phyloP scores from a whole-genome alignment of 345 rosid species.

The Ceriops zippeliana region DNA sequence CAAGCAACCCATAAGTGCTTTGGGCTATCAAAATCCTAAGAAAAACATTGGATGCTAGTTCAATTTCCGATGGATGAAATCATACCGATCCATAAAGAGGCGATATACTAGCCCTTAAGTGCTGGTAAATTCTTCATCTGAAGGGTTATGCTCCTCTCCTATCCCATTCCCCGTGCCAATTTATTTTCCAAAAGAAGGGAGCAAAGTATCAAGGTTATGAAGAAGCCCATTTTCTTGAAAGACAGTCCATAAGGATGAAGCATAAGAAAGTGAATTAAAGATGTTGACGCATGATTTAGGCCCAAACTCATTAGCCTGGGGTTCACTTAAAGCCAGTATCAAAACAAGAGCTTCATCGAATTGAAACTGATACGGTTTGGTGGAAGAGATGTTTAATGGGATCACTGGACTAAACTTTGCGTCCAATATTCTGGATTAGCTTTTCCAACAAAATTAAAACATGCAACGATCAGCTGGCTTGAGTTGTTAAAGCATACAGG shows the following conservation, averaged over 20 bases:
- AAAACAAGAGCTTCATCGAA: constrained; percentile 43
- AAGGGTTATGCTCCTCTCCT: constrained; percentile 25
- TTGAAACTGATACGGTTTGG: constrained; percentile 30
- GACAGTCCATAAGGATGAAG: constrained; percentile 27
- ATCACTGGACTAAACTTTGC: constrained; percentile 30
- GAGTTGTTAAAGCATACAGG: constrained; percentile 36
- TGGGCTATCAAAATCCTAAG: constrained; percentile 46
- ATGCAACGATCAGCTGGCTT: constrained; percentile 30
- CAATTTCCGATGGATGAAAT: constrained; percentile 45
- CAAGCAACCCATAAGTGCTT: constrained; percentile 52
- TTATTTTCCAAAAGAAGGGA: constrained; percentile 19
- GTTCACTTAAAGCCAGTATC: constrained; percentile 42
- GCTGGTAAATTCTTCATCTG: constrained; percentile 30
- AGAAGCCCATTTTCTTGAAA: too few relatives aligned
- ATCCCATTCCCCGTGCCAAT: constrained; percentile 28
- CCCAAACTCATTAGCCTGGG: constrained; percentile 24
- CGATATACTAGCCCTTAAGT: constrained; percentile 35
- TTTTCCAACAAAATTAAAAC: constrained; percentile 43
- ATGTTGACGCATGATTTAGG: constrained; percentile 30
- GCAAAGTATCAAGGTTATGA: too few relatives aligned
- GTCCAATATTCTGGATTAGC: constrained; percentile 39
- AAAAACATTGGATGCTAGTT: constrained; percentile 45
- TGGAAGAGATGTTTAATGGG: constrained; percentile 36
- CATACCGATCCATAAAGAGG: constrained; percentile 53
- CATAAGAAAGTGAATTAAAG: constrained; percentile 37